Percentiles rank a stretch among this genome's conserved stretches.
Evolutionary conservation across 2,329 filamentous ascomycete genomes (phyloP).

Genomic region (Boeremia lycopersici): DNA sequence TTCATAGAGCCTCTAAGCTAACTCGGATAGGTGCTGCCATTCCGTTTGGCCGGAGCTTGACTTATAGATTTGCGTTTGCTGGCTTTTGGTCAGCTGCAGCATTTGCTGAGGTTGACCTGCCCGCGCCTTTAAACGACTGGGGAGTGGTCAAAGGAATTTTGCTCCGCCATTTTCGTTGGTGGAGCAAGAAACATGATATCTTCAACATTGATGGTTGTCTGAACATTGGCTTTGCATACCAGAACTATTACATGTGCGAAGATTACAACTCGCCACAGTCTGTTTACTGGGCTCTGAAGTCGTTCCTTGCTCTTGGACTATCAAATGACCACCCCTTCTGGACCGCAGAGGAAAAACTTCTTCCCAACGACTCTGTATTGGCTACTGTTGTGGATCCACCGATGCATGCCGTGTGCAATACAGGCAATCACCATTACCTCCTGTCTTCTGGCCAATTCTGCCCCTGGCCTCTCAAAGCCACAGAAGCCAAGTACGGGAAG

Average conservation of each 20-base stretch:
- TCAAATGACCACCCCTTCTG: conserved; percentile 53
- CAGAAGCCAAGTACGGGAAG: conserved; percentile 45
- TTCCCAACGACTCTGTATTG: conserved; percentile 12
- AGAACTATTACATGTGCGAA: conserved; percentile 62
- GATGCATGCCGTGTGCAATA: conserved; percentile 55
- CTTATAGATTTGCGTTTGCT: conserved; percentile 59
- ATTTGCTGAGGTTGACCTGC: conserved; percentile 51
- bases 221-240: conserved; percentile 55
- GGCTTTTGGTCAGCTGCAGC: conserved; percentile 57
- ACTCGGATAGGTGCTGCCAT: conserved; percentile 54
- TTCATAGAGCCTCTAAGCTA: background rate
- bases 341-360: conserved; percentile 50
- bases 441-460: conserved; percentile 43
- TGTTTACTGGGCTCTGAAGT: conserved; percentile 61
- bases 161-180: conserved; percentile 59
- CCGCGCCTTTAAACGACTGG: conserved; percentile 45
- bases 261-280: conserved; percentile 65
- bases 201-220: conserved; percentile 58
- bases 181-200: conserved; percentile 50
- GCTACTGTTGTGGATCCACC: conserved; percentile 30
- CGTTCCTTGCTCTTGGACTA: conserved; percentile 53
- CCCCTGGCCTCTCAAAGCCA: conserved; percentile 45
- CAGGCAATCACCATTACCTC: conserved; percentile 39
- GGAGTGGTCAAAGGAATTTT: conserved; percentile 57
- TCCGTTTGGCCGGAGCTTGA: conserved; percentile 59